Conservation (phyloP, 768 basidiomycete genomes). For the Hemileccinum impolitum region DNA sequence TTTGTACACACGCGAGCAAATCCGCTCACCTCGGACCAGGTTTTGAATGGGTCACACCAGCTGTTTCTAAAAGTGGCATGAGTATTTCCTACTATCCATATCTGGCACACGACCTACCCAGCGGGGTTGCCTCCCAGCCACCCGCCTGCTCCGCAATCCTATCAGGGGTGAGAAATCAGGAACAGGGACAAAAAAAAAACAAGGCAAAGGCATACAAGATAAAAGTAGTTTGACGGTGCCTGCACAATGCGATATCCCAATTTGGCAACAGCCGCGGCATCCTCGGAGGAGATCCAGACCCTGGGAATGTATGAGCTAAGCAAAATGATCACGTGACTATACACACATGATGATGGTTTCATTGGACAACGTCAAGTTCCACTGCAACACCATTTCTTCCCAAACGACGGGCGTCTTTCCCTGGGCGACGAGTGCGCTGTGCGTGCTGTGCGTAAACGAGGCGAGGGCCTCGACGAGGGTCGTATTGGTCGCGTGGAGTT, state of each 20-base stretch:
- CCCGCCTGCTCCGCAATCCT: constrained; percentile 48
- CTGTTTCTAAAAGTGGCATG: constrained; percentile 29
- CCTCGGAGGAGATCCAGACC: constrained; percentile 46
- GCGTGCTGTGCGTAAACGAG: constrained; percentile 57
- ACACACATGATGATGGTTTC: constrained; percentile 41
- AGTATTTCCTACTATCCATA: background rate
- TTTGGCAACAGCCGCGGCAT: constrained; percentile 38
- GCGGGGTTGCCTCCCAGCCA: constrained; percentile 39
- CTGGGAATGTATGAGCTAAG: constrained; percentile 13
- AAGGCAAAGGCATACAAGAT: constrained; percentile 34
- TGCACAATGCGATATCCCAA: constrained; percentile 46
- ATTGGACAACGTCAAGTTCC: constrained; percentile 38
- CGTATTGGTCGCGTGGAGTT: constrained; percentile 45
- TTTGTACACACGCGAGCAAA: background rate
- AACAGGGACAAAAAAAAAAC: background rate
- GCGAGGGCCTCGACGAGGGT: constrained; percentile 65
- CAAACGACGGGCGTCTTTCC: constrained; percentile 82
- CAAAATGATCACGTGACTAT: background rate
- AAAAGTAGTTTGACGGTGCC: constrained; percentile 51
- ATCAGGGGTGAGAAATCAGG: constrained; percentile 1
- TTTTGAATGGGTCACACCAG: constrained; percentile 53
- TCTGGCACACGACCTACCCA: constrained; percentile 23
- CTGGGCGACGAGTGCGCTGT: constrained; percentile 46
- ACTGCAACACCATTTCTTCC: constrained; percentile 58
- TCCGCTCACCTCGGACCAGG: constrained; percentile 43